phyloP scores from a whole-genome alignment of 2,329 filamentous ascomycete genomes.

The Calcarisporium arbuscula region DNA sequence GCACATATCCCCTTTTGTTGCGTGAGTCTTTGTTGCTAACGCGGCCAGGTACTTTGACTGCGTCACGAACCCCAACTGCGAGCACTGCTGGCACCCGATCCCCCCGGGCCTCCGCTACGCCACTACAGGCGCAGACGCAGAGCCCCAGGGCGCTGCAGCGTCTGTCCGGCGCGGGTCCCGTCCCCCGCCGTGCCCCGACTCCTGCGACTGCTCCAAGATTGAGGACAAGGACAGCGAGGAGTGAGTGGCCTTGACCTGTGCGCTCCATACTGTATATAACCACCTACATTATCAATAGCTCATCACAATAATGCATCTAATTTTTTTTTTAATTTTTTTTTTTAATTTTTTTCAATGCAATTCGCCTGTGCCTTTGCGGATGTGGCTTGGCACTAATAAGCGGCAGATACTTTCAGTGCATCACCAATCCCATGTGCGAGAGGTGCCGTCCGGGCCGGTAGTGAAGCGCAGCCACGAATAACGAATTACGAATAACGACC shows the following conservation, averaged over 20 bases:
- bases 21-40: no score
- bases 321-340: no score
- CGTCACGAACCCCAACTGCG: constrained; percentile 18
- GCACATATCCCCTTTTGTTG: no score
- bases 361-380: no score
- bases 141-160: no score
- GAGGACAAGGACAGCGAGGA: constrained; percentile 21
- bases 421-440: constrained; percentile 25
- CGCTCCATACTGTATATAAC: constrained; percentile 1
- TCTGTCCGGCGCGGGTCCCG: no score
- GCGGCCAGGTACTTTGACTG: constrained; percentile 22
- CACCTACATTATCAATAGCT: no score
- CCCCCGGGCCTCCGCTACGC: constrained; percentile 1
- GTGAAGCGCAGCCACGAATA: no score
- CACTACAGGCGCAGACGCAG: no score
- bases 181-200: not conserved
- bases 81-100: constrained; percentile 15
- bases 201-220: constrained; percentile 18
- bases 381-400: constrained; percentile 22
- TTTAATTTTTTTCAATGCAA: no score
- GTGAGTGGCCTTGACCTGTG: constrained; percentile 9
- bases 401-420: constrained; percentile 26
- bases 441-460: constrained; percentile 13
- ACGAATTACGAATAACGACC: no score
- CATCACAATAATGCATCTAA: no score